Conservation (phyloP, 306 rosid genomes). For the Vigna unguiculata region DNA sequence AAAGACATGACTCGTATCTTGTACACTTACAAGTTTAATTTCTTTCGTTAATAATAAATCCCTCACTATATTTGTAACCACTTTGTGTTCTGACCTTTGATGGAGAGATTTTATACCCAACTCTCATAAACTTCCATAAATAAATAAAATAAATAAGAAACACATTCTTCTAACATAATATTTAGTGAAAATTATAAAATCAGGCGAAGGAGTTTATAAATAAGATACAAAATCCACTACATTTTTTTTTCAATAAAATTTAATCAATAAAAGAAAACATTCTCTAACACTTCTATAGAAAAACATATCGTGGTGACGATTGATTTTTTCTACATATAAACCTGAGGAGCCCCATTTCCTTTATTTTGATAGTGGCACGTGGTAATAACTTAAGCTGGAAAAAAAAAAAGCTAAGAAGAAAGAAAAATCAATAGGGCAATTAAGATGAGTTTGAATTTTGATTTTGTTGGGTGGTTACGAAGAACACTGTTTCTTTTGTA, state of each 20-base stretch:
- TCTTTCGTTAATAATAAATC: too few relatives aligned
- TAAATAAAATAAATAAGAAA: background rate
- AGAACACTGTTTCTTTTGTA: background rate
- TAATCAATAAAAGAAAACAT: too few relatives aligned
- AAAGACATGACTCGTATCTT: too few relatives aligned
- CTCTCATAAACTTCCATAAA: background rate
- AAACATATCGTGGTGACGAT: background rate
- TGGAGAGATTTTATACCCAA: background rate
- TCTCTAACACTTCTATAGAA: too few relatives aligned
- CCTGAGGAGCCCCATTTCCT: background rate
- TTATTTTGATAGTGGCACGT: background rate
- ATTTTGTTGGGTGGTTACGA: constrained; percentile 45
- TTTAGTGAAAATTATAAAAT: too few relatives aligned
- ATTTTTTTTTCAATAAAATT: too few relatives aligned
- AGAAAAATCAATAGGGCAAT: constrained; percentile 15
- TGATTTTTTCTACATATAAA: background rate
- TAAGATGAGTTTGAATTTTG: constrained; percentile 46
- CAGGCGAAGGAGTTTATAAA: too few relatives aligned
- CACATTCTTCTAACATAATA: too few relatives aligned
- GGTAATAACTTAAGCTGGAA: background rate
- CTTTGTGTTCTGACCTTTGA: too few relatives aligned
- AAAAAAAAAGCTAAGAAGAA: background rate
- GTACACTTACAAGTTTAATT: too few relatives aligned
- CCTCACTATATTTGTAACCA: too few relatives aligned
- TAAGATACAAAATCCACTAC: too few relatives aligned